Conservation (phyloP, 768 basidiomycete genomes). For the Boletus reticuloceps region DNA sequence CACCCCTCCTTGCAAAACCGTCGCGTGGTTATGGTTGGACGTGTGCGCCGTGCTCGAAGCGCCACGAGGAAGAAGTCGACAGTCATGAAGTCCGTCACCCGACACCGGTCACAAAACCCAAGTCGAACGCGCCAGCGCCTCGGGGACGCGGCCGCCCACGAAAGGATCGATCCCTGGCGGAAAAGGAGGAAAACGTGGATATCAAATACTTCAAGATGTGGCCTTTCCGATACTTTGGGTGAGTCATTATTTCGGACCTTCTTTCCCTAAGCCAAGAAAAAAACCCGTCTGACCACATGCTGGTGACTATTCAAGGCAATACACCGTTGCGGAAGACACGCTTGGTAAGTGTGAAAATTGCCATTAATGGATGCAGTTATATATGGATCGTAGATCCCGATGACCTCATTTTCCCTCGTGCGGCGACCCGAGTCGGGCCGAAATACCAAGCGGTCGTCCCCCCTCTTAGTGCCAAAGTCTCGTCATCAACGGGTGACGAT, state of each 20-base stretch:
- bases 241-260: slow-evolving; percentile 28
- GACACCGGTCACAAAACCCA: slow-evolving; percentile 53
- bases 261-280: not conserved
- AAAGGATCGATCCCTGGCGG: slow-evolving; percentile 69
- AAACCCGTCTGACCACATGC: slow-evolving; percentile 9
- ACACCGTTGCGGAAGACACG: slow-evolving; percentile 90
- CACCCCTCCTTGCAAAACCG: slow-evolving; percentile 87
- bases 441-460: slow-evolving; percentile 77
- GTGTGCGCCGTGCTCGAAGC: slow-evolving; percentile 87
- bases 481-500: slow-evolving; percentile 32
- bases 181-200: slow-evolving; percentile 72
- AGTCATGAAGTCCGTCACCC: slow-evolving; percentile 65
- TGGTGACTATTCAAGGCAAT: slow-evolving; percentile 50
- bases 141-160: slow-evolving; percentile 74
- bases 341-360: slow-evolving; percentile 53
- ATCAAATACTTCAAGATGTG: slow-evolving; percentile 89
- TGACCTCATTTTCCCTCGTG: slow-evolving; percentile 94
- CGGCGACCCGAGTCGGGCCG: slow-evolving; percentile 85
- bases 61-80: slow-evolving; percentile 84
- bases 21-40: slow-evolving; percentile 98
- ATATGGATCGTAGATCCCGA: slow-evolving; percentile 71
- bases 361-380: slow-evolving; percentile 20
- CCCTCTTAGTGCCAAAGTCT: slow-evolving; percentile 30
- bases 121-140: slow-evolving; percentile 70
- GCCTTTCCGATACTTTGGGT: slow-evolving; percentile 98